phyloP scores from a whole-genome alignment of 805 yeast genomes.

The Kodamaea leandrae region DNA sequence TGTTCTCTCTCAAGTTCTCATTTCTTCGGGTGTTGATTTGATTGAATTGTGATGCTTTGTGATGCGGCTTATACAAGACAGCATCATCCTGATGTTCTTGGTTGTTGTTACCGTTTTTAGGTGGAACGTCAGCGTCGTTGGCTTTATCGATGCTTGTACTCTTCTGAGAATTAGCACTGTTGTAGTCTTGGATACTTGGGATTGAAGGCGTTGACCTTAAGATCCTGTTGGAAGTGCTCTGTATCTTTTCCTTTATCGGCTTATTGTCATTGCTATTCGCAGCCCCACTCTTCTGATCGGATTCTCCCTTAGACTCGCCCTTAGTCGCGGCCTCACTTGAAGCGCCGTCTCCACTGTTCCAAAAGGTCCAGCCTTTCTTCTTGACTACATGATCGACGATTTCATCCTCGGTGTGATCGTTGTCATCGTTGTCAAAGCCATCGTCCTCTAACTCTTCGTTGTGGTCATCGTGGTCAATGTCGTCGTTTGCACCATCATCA shows the following conservation, averaged over 20 bases:
- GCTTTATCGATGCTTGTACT: conserved; percentile 8
- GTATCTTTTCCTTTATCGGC: conserved; percentile 9
- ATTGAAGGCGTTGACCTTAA: conserved; percentile 31
- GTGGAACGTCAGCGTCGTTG: conserved; percentile 11
- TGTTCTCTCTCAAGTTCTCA: conserved; percentile 39
- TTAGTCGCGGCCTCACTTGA: conserved; percentile 1
- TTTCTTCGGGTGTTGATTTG: conserved; percentile 45
- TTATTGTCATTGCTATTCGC: not conserved
- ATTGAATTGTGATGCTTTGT: conserved; percentile 37
- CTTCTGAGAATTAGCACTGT: conserved; percentile 3
- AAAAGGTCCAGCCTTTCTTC: conserved; percentile 37
- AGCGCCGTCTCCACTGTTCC: conserved; percentile 22
- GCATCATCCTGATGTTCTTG: conserved; percentile 33
- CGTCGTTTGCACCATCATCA: conserved; percentile 12
- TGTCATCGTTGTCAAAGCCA: conserved; percentile 12
- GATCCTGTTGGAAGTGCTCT: conserved; percentile 25
- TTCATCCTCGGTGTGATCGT: conserved; percentile 25
- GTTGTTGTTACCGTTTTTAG: conserved; percentile 8
- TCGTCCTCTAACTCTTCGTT: conserved; percentile 8
- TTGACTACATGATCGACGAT: conserved; percentile 30
- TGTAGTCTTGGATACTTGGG: conserved; percentile 11
- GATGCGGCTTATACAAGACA: conserved; percentile 43
- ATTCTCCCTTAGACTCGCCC: conserved; percentile 2
- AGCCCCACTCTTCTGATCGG: not conserved
- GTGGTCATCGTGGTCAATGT: conserved; percentile 10